phyloP scores from a whole-genome alignment of 1,284 basidiomycete species.

The Ceratobasidium sp. region DNA sequence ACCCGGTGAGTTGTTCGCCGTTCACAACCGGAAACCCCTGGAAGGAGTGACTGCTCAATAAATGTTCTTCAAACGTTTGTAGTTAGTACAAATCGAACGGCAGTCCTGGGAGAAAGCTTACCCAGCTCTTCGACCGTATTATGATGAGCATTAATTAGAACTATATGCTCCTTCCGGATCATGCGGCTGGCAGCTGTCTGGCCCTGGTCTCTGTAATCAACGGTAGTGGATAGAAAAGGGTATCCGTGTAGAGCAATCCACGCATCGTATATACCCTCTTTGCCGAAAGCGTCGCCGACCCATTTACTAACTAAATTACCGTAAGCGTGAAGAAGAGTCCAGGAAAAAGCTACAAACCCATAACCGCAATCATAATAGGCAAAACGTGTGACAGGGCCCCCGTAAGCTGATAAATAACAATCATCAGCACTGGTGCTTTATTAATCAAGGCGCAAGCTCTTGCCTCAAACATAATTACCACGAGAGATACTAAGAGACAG shows the following conservation, averaged over 20 bases:
- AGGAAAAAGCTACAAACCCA: slow-evolving; percentile 7
- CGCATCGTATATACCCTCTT: slow-evolving; percentile 79
- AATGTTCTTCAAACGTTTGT: slow-evolving; percentile 53
- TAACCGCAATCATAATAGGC: slow-evolving; percentile 42
- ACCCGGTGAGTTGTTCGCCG: slow-evolving; percentile 68
- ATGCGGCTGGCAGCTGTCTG: slow-evolving; percentile 74
- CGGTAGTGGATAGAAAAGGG: slow-evolving; percentile 77
- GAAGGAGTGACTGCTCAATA: slow-evolving; percentile 64
- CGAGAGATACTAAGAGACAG: slow-evolving; percentile 71
- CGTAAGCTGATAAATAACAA: slow-evolving; percentile 62
- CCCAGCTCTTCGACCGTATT: slow-evolving; percentile 66
- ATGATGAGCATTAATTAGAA: slow-evolving; percentile 66
- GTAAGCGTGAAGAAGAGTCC: background rate
- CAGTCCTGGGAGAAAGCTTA: slow-evolving; percentile 51
- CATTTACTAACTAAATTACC: slow-evolving; percentile 74
- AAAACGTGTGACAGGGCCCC: slow-evolving; percentile 78
- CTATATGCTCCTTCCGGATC: slow-evolving; percentile 65
- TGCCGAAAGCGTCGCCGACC: slow-evolving; percentile 75
- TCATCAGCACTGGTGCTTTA: too few species aligned
- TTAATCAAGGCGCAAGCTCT: too few species aligned
- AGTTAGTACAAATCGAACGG: background rate
- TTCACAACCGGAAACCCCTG: slow-evolving; percentile 74
- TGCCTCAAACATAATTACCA: slow-evolving; percentile 80
- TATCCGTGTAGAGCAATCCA: slow-evolving; percentile 77
- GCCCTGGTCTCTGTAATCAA: slow-evolving; percentile 73